Base-by-base conservation (phyloP, 306 rosid genomes). In the Trichosanthes truncata region DNA sequence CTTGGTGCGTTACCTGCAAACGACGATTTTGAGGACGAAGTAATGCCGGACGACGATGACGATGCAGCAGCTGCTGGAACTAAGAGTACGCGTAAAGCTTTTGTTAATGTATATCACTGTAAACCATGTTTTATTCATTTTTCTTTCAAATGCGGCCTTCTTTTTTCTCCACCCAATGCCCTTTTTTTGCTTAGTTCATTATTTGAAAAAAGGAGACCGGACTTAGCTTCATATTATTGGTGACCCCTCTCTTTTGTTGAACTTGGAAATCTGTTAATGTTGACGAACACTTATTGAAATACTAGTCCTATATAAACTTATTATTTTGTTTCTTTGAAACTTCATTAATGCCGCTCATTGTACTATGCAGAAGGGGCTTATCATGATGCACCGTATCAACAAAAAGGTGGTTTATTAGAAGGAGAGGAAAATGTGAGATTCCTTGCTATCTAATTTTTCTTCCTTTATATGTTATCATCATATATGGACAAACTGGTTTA, bases 1-100 rank as follows among this genome's bases (percentile, higher is more conserved):
- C 83, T 90, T 69, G 91, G 89, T 79, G 83, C 83, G 60, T 80
- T 83, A 33, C 80, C 89, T 26, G 95, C 79, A 78, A 89, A 88
- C 79, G 97, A 95, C 84, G 97, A 93, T 84, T 92, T 84, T 77
- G 96, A 89, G 82, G 98, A 89, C 36, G 93, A 95, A 36, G 55
- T 90, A 77, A 69, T 83, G 20, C 86, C 84, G 56, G 88, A 87
- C 6, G 89, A 86, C 62, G 89, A 84, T 4, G 85, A 60, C 9
- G 86, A 29, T 25, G 68, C 20, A 0, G 85, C 73, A 46, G 80
- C 77, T 57, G 76, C 53, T 49, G 74, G 7, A 45, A 66, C 72
- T 45, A 85, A 83, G 71, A 71, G 81, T 87, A 59, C 78, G 80
- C 59, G 2, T 36, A 23, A 43, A 23, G 1, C 45, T 73, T 67